Percentiles rank a stretch among this genome's conserved stretches.
phyloP scores from a whole-genome alignment of 75 land plant species.

The Azolla pinnata region DNA sequence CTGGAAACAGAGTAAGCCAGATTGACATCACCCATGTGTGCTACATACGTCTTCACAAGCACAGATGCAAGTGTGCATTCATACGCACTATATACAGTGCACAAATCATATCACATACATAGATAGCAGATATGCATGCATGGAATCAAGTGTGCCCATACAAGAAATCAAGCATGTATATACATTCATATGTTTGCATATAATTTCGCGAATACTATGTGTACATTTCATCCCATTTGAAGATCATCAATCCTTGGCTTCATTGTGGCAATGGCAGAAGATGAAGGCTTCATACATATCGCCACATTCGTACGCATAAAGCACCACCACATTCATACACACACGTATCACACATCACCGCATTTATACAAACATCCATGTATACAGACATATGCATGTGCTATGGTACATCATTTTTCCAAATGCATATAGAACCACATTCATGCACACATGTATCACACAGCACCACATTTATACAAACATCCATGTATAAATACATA shows the following conservation, averaged over 20 bases:
- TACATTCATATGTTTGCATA: too few relatives aligned
- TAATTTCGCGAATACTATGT: too few relatives aligned
- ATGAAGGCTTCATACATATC: too few relatives aligned
- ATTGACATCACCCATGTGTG: background rate
- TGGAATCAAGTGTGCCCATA: background rate
- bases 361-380: background rate
- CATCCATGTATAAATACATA: background rate
- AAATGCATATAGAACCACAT: background rate
- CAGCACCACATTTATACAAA: background rate
- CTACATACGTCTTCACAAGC: background rate
- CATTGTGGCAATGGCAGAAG: too few relatives aligned
- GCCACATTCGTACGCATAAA: too few relatives aligned
- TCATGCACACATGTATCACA: background rate
- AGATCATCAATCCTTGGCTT: too few relatives aligned
- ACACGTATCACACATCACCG: too few relatives aligned
- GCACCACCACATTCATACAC: too few relatives aligned
- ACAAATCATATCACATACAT: background rate
- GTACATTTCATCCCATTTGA: too few relatives aligned
- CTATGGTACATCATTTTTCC: background rate
- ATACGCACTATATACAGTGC: too few relatives aligned
- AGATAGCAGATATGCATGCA: background rate
- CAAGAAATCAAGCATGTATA: background rate
- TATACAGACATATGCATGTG: background rate
- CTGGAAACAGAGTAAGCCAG: background rate
- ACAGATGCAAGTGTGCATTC: too few relatives aligned